Evolutionary conservation across 768 basidiomycete species (phyloP).

Genomic region (Hypholoma sublateritium): DNA sequence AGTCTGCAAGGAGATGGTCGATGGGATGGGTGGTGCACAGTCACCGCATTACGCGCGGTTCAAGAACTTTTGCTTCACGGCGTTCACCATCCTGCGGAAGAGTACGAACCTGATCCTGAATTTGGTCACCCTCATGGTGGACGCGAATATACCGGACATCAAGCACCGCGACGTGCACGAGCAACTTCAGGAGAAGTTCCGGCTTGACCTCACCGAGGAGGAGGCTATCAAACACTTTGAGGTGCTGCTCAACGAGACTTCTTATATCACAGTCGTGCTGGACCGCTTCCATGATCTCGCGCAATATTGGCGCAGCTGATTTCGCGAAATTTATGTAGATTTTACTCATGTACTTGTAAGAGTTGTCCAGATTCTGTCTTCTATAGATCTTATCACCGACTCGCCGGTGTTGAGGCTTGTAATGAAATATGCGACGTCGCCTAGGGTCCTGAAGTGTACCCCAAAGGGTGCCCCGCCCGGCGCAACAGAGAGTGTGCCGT

Average conservation of each 20-base stretch:
- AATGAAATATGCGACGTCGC: constrained; percentile 93
- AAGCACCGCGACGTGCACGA: constrained; percentile 85
- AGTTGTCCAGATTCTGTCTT: constrained; percentile 57
- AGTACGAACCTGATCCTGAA: constrained; percentile 97
- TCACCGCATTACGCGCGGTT: constrained; percentile 96
- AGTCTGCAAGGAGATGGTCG: constrained; percentile 99
- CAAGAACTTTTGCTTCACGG: constrained; percentile 97
- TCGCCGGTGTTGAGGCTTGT: constrained; percentile 75
- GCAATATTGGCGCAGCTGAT: constrained; percentile 82
- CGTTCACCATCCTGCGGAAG: constrained; percentile 93
- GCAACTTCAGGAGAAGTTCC: constrained; percentile 96
- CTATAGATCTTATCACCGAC: constrained; percentile 53
- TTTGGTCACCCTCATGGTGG: constrained; percentile 94
- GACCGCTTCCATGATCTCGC: constrained; percentile 93
- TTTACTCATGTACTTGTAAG: constrained; percentile 20
- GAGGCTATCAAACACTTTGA: constrained; percentile 98
- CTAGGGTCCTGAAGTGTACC: constrained; percentile 86
- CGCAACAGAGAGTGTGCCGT: constrained; percentile 33
- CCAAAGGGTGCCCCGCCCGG: constrained; percentile 59
- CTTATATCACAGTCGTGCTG: constrained; percentile 88
- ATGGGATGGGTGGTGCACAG: constrained; percentile 97
- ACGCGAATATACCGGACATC: constrained; percentile 97
- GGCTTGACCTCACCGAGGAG: constrained; percentile 91
- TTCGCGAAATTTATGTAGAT: constrained; percentile 6
- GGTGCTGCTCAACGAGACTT: constrained; percentile 88